Evolutionary conservation across 139 green algal species (phyloP), one percentile per base, ranked within the genome.

Genomic region (Chloropicon primus): DNA sequence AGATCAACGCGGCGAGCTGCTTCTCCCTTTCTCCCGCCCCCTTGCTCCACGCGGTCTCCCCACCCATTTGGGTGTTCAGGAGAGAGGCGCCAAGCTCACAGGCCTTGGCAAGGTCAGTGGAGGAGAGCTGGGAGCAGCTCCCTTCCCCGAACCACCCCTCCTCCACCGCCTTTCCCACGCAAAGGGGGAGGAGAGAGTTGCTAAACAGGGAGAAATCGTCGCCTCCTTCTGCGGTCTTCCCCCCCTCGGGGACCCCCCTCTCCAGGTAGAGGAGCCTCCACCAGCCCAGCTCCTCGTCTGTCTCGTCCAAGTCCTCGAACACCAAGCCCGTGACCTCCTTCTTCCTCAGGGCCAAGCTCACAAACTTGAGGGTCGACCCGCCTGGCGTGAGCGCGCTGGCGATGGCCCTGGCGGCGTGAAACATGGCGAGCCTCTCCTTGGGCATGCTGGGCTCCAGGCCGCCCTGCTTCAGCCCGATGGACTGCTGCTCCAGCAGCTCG

Each of bases 351-450:
- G 41, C 41, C 10, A 91, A 87, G 54, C 81, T 82, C 2, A 91
- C 72, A 28, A 84, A 73, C 76, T 90, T 80, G 22, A 92, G 73
- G 0, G 75, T 80, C 2, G 89, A 85, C 26, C 90, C 74, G 25
- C 86, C 84, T 1, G 89, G 83, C 0, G 86, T 89, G 2, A 92
- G 79, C 22, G 82, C 81, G 24, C 85, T 76, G 22, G 78, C 84
- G 23, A 93, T 87, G 2, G 84, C 87, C 27, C 84, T 80, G n/a
- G 79, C 85, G 1, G 85, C 87, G 74, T 79, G 54, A 1, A 88
- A 53, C 2, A 73, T 26, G 1, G 82, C 81, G 23, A 62, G 41
- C 41, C 41, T 62, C 10, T 17, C 10, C 41, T 62, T 62, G 5
- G 41, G 41, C 41, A n/a, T 17, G 41, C 41, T 62, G 10, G 41